Evolutionary conservation across 2,329 filamentous ascomycete genomes (phyloP).

Genomic region (Cordyceps farinosa): DNA sequence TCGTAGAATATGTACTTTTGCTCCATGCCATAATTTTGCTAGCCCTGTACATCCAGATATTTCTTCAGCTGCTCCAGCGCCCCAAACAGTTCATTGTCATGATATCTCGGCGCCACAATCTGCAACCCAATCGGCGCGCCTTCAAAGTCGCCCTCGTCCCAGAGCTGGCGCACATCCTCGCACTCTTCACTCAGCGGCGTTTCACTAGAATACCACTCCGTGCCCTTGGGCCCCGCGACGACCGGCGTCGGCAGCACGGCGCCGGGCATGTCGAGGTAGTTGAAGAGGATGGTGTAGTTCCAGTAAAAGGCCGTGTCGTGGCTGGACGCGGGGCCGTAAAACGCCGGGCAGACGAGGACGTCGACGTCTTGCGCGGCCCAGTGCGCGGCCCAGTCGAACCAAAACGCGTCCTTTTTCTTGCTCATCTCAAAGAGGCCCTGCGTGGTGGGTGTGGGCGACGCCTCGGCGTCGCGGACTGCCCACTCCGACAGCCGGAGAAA

Average conservation of each 20-base stretch:
- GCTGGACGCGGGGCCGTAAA: conserved; percentile 34
- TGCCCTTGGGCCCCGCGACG: conserved; percentile 28
- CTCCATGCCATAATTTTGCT: neutral
- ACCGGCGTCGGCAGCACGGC: conserved; percentile 34
- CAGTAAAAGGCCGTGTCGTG: conserved; percentile 37
- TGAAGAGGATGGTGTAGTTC: conserved; percentile 38
- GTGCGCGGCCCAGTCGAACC: conserved; percentile 31
- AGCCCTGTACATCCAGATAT: neutral
- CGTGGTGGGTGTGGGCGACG: conserved; percentile 23
- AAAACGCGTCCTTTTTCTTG: conserved; percentile 30
- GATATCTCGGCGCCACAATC: conserved; percentile 31
- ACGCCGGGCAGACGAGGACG: conserved; percentile 34
- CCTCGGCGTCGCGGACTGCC: conserved; percentile 32
- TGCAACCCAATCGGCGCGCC: conserved; percentile 34
- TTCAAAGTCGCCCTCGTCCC: conserved; percentile 31
- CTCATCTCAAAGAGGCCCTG: conserved; percentile 27
- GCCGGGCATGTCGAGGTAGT: conserved; percentile 36
- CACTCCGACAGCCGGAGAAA: conserved; percentile 42
- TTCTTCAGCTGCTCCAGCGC: conserved; percentile 26
- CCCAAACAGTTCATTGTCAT: conserved; percentile 34
- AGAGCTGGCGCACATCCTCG: conserved; percentile 29
- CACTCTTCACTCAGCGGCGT: conserved; percentile 30
- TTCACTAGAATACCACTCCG: conserved; percentile 17
- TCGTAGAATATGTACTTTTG: no score
- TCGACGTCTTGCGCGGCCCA: conserved; percentile 37